Percentiles rank a stretch among this genome's conserved stretches.
These are phyloP conservation scores for Fusarium denticulatum DNA, from an alignment of 2,329 filamentous ascomycete species.

Conservation along the genomic window DNA sequence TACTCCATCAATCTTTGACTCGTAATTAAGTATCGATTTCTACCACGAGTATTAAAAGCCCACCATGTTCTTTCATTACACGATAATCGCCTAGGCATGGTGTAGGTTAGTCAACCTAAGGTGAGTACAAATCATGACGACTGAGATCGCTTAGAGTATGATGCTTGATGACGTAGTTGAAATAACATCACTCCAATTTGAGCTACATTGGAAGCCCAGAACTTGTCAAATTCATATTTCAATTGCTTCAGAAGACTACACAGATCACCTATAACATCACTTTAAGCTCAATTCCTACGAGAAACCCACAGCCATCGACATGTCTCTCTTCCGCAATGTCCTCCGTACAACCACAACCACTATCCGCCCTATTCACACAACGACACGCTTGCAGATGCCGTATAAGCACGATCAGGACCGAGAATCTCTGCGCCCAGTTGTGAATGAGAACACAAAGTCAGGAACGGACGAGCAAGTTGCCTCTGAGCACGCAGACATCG, in stretches of 20 bases:
- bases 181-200: background rate
- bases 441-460: slow-evolving; percentile 74
- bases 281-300: background rate
- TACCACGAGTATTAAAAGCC: background rate
- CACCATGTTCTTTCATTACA: background rate
- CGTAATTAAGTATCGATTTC: background rate
- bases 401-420: slow-evolving; percentile 67
- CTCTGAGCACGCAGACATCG: slow-evolving; percentile 64
- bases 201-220: background rate
- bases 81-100: background rate
- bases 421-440: slow-evolving; percentile 70
- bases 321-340: slow-evolving; percentile 36
- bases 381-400: slow-evolving; percentile 42
- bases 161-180: slow-evolving; percentile 33
- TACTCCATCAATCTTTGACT: background rate
- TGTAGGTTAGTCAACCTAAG: slow-evolving; percentile 2
- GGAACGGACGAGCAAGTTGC: slow-evolving; percentile 71
- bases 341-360: slow-evolving; percentile 32
- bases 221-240: slow-evolving; percentile 1
- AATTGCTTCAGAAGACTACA: background rate
- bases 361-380: slow-evolving; percentile 48
- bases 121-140: slow-evolving; percentile 18
- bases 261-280: background rate
- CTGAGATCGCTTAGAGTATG: slow-evolving; percentile 13
- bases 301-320: background rate